Conservation (phyloP, 2,329 filamentous ascomycete species). For the Trichophyton rubrum region DNA sequence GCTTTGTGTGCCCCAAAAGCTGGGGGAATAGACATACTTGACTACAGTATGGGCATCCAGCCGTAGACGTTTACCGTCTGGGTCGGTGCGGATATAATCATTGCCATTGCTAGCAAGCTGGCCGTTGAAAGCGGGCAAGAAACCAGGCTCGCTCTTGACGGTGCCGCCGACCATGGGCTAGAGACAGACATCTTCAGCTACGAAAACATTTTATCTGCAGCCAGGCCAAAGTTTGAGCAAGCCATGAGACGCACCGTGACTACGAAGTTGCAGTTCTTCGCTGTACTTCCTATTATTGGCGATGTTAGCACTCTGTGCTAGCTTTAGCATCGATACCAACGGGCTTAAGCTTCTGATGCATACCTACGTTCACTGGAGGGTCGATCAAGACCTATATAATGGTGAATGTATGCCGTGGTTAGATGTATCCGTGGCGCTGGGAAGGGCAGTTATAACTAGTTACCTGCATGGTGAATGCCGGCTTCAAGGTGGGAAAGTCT, state of each 20-base stretch:
- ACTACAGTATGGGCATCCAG: constrained; percentile 30
- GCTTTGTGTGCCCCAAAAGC: background rate
- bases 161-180: constrained; percentile 30
- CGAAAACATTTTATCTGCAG: background rate
- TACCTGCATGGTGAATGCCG: constrained; percentile 31
- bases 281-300: constrained; percentile 24
- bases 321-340: background rate
- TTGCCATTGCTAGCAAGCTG: constrained; percentile 27
- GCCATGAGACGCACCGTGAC: constrained; percentile 22
- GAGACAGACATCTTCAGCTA: background rate
- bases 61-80: constrained; percentile 28
- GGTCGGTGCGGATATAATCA: constrained; percentile 33
- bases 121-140: constrained; percentile 27
- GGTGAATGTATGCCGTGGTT: background rate
- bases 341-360: constrained; percentile 7
- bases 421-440: background rate
- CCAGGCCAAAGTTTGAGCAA: background rate
- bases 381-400: constrained; percentile 23
- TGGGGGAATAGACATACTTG: constrained; percentile 20
- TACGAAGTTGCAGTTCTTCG: constrained; percentile 24
- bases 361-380: constrained; percentile 22
- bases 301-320: background rate
- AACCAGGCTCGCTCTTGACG: constrained; percentile 25
- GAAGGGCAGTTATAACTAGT: background rate
- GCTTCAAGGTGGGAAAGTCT: constrained; percentile 28